Base-by-base conservation (phyloP, 116 monocot species). In the Cymodocea nodosa region DNA sequence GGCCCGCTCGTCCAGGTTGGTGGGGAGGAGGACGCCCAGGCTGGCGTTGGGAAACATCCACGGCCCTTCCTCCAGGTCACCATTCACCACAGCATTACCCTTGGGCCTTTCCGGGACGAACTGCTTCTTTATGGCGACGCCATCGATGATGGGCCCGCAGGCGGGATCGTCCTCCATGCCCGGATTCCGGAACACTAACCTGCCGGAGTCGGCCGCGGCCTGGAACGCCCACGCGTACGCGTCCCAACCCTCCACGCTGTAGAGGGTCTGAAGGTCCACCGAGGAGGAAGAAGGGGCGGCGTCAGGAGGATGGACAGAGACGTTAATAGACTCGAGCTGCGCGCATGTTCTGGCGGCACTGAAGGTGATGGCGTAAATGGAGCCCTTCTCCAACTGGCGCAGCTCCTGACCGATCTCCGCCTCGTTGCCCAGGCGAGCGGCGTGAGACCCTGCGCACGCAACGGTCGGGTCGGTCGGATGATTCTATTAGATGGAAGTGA, bases 161-260 rank as follows among this genome's bases (percentile, higher is more conserved):
- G 87, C 80, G 30, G 89, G 94, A 23, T 94, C 94, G 1, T 94
- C 94, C 76, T 94, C 94, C 94, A 94, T 89, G 23, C 94, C 94
- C 0, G 89, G 84, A 63, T 94, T 94, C 67, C 52, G 76, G 75
- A 94, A 94, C 1, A 65, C 73, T 51, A 94, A 57, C 62, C 48
- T 69, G 1, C 53, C 68, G 0, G 61, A n/a, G 6, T 36, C 68
- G 4, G 48, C 65, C 23, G 25, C 65, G 4, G 84, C 83, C 73
- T 75, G 78, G 72, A 90, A 95, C 1, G 90, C 83, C 81, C 87
- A 82, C 3, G 90, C 73, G 64, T 90, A 95, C 4, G 95, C 76
- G 20, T 95, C 95, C 87, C 90, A 95, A 0, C 95, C 95, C 50
- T 90, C 83, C 4, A 95, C 90, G 54, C 81, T 95, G 78, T 95